These are phyloP conservation scores for Gamsiella multidivaricata DNA, from an alignment of 192 early-diverging fungal species.

Conservation along the genomic window DNA sequence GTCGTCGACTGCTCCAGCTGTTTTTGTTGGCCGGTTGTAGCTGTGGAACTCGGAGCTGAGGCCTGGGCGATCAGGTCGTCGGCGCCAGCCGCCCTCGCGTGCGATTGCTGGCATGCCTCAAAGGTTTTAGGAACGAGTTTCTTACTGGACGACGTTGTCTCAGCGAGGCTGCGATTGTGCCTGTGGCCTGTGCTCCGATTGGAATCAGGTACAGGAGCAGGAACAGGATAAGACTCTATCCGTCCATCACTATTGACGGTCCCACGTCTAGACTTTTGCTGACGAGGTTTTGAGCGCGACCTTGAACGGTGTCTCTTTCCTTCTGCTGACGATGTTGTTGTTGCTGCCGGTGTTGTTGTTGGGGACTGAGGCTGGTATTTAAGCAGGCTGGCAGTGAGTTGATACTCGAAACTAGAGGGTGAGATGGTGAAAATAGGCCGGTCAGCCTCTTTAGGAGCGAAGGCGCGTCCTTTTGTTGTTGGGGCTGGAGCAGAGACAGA, in stretches of 20 bases:
- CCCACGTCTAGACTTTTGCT: neutral
- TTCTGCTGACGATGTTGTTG: neutral
- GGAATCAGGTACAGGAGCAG: neutral
- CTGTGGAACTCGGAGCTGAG: neutral
- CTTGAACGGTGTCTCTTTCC: conserved; percentile 1
- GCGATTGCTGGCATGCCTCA: no score
- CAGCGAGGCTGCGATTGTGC: conserved; percentile 6
- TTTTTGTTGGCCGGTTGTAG: neutral
- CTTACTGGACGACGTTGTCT: no score
- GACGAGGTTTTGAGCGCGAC: conserved; percentile 26
- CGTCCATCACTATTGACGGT: conserved; percentile 7
- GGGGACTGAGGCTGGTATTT: neutral
- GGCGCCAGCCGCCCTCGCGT: no score
- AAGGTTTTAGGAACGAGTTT: no score
- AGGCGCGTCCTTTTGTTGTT: neutral
- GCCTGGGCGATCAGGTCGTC: no score
- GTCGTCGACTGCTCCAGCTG: neutral
- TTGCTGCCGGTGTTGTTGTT: neutral
- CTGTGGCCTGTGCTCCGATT: conserved; percentile 19
- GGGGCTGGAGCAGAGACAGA: neutral
- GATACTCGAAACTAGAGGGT: conserved; percentile 50
- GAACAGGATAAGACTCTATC: neutral
- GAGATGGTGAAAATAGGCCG: conserved; percentile 24
- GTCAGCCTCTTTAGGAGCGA: conserved; percentile 1
- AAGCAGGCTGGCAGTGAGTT: conserved; percentile 38